These are phyloP conservation scores for Prunus dulcis DNA, from an alignment of 306 rosid genomes.

Conservation along the genomic window DNA sequence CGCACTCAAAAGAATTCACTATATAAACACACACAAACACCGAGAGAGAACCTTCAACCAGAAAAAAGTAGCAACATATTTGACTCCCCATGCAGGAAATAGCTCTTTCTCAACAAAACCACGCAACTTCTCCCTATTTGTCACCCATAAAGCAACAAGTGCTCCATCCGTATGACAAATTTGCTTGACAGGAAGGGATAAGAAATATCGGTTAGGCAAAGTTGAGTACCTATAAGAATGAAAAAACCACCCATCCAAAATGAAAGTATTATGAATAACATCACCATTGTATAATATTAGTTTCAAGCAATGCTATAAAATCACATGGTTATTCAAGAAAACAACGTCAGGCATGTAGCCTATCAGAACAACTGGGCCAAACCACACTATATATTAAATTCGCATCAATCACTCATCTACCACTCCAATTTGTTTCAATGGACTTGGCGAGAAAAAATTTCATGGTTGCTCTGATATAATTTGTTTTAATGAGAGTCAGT, in stretches of 20 bases:
- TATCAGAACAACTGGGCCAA: too few species aligned
- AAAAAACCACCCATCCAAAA: not conserved
- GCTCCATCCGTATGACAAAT: constrained; percentile 75
- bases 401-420: not conserved
- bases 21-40: constrained; percentile 14
- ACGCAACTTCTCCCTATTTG: constrained; percentile 88
- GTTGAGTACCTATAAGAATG: constrained; percentile 70
- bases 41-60: constrained; percentile 74
- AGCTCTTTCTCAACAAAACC: constrained; percentile 77
- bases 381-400: not conserved
- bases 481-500: not conserved
- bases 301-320: not conserved
- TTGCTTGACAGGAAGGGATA: constrained; percentile 76
- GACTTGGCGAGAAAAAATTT: not conserved
- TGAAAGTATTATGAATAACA: not conserved
- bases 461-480: not conserved
- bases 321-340: not conserved
- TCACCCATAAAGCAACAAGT: constrained; percentile 86
- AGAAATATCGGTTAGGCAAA: constrained; percentile 72
- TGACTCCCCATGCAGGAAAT: constrained; percentile 87
- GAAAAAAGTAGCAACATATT: constrained; percentile 58
- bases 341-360: not conserved
- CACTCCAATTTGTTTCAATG: not conserved
- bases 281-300: not conserved
- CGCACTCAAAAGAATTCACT: not conserved